A percentile compares a stretch with the other conserved stretches of the same genome.
These are phyloP conservation scores for Volvox reticuliferus DNA, from an alignment of 139 green algal genomes.

Conservation along the genomic window DNA sequence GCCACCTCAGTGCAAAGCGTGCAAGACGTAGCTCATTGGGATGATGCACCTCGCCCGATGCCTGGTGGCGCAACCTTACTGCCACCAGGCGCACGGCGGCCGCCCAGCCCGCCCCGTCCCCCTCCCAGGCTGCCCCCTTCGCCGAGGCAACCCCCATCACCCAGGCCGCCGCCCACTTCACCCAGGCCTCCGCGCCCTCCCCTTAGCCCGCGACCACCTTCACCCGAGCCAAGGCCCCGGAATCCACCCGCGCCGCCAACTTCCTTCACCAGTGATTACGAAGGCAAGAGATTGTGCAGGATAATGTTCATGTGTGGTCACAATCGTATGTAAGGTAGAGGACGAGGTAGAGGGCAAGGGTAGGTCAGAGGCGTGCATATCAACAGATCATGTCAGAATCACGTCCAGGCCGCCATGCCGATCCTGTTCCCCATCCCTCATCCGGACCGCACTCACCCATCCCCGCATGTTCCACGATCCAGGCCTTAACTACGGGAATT, in stretches of 20 bases:
- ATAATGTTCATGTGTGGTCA: too few species aligned
- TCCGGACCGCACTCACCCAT: neutral
- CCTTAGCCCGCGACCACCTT: neutral
- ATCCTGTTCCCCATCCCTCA: neutral
- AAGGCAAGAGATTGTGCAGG: neutral
- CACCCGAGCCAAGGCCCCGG: neutral
- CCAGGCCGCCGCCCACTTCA: neutral
- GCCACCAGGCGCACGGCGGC: neutral
- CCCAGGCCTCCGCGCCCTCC: neutral
- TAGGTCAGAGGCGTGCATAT: too few species aligned
- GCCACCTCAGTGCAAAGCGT: too few species aligned
- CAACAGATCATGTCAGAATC: neutral
- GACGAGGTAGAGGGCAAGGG: too few species aligned
- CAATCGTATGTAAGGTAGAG: too few species aligned
- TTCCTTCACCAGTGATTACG: neutral
- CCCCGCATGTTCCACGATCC: neutral
- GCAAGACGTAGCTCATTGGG: too few species aligned
- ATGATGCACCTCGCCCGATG: too few species aligned
- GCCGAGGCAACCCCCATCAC: too few species aligned
- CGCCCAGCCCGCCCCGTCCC: too few species aligned
- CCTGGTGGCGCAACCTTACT: too few species aligned
- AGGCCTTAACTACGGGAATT: constrained; percentile 1
- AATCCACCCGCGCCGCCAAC: neutral
- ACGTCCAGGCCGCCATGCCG: too few species aligned
- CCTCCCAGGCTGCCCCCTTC: neutral